Evolutionary conservation across 352 stramenopile species (phyloP).

Genomic region (Elongisporangium prolatum): DNA sequence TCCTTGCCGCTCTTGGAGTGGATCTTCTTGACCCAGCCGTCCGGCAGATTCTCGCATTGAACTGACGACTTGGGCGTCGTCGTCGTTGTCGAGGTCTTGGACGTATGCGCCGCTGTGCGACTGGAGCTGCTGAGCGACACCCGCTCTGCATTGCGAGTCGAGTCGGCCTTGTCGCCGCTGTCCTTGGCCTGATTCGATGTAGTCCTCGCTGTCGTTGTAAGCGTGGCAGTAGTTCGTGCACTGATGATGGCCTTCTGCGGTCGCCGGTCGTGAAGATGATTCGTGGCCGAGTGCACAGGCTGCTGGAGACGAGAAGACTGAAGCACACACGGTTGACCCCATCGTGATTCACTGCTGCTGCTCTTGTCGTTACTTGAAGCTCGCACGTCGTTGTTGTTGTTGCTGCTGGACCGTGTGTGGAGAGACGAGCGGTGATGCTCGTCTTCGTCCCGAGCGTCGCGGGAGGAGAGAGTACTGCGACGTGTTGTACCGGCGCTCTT

Average conservation of each 20-base stretch:
- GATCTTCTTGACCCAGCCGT: constrained; percentile 66
- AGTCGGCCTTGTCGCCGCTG: constrained; percentile 27
- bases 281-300: constrained; percentile 28
- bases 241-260: constrained; percentile 5
- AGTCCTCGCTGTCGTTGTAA: background rate
- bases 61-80: constrained; percentile 9
- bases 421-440: constrained; percentile 7
- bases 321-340: too few relatives aligned
- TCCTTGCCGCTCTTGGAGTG: constrained; percentile 67
- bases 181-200: constrained; percentile 22
- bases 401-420: constrained; percentile 14
- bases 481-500: constrained; percentile 34
- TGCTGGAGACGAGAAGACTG: constrained; percentile 28
- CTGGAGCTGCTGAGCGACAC: constrained; percentile 8
- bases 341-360: too few relatives aligned
- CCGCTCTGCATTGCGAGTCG: constrained; percentile 24
- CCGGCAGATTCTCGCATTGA: constrained; percentile 53
- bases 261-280: constrained; percentile 28
- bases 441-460: constrained; percentile 26
- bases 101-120: constrained; percentile 5
- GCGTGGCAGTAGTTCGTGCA: constrained; percentile 9
- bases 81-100: constrained; percentile 12
- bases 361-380: constrained; percentile 10
- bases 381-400: constrained; percentile 34
- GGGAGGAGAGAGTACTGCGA: constrained; percentile 11